Percentiles rank a stretch among this genome's conserved stretches.
Conservation (phyloP, 345 rosid species). For the Cardamine occulta region DNA sequence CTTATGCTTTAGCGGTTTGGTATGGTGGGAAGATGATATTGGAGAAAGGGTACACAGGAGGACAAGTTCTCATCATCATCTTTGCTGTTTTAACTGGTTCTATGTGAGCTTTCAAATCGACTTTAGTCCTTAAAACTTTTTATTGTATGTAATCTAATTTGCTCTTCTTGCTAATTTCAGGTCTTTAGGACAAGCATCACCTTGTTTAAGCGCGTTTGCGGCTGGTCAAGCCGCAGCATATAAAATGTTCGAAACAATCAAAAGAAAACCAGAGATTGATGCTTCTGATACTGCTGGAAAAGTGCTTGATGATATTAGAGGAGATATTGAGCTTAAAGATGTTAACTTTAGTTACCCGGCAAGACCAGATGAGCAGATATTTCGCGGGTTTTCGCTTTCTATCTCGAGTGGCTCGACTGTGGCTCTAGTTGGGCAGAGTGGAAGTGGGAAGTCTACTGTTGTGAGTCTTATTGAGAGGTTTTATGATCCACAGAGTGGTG, state of each 20-base stretch:
- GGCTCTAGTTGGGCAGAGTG: conserved; percentile 76
- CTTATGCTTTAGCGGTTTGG: conserved; percentile 67
- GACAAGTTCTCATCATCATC: conserved; percentile 58
- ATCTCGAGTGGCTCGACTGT: conserved; percentile 60
- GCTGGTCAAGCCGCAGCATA: conserved; percentile 70
- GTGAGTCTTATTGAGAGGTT: conserved; percentile 75
- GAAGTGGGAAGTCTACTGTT: conserved; percentile 74
- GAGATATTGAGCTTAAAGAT: conserved; percentile 62
- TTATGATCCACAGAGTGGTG: conserved; percentile 62
- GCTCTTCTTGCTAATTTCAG: conserved; percentile 35
- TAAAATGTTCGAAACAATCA: conserved; percentile 65
- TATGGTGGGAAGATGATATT: conserved; percentile 63
- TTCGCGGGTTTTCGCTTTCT: conserved; percentile 55
- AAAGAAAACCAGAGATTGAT: conserved; percentile 62
- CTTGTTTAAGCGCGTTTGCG: conserved; percentile 59
- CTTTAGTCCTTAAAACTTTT: neutral
- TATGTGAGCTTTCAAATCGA: conserved; percentile 32
- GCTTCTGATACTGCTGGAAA: conserved; percentile 51
- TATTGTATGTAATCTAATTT: neutral
- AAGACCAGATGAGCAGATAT: conserved; percentile 61
- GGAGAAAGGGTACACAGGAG: conserved; percentile 65
- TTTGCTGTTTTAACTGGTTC: conserved; percentile 62
- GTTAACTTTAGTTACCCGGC: conserved; percentile 68
- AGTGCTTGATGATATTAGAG: conserved; percentile 49
- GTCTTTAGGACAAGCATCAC: conserved; percentile 74